Evolutionary conservation across 306 rosid species (phyloP), one percentile per base, ranked within the genome.

Genomic region (Lupinus albus): DNA sequence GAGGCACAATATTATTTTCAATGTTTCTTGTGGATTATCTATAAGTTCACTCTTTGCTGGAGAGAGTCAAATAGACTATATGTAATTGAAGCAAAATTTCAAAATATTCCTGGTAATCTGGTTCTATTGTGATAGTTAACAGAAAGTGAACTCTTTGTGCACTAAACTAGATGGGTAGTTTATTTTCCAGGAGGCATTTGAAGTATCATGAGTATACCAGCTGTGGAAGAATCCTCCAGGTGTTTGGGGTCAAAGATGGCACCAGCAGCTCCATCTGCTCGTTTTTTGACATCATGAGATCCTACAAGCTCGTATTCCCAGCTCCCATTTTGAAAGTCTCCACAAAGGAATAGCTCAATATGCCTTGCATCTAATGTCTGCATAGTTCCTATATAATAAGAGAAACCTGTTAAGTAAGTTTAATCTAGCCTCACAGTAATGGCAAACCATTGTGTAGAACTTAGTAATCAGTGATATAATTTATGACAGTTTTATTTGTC

Each of bases 291-390:
- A 78, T 90, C 94, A 73, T 85, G 99, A 58, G 84, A 84, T 76
- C 97, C 97, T n/a, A 85, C 76, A 62, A 86, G 84, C 70, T 93
- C 78, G 71, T 88, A 93, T 11, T 93, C 90, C 99, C 97, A 90
- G 88, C 79, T 90, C 49, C 89, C 92, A 68, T 79, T 66, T 36
- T 77, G 84, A 86, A 82, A 93, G 25, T 70, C 94, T 60, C 88
- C 92, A 49, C 68, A 79, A 71, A 84, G 91, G 79, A 90, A 93
- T 70, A 93, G 82, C 35, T 90, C 97, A 56, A 93, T 82, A 68
- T 90, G 97, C 85, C 97, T 88, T 61, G 94, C 95, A 74, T 93
- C 99, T 67, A 90, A 67, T 28, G 97, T 90, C 82, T 93, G 99
- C 99, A 90, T 93, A 25, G 99, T 93, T 90, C 99, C 99, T 93